phyloP scores from a whole-genome alignment of 2,329 filamentous ascomycete species.

The Ceratocystis harringtonii region DNA sequence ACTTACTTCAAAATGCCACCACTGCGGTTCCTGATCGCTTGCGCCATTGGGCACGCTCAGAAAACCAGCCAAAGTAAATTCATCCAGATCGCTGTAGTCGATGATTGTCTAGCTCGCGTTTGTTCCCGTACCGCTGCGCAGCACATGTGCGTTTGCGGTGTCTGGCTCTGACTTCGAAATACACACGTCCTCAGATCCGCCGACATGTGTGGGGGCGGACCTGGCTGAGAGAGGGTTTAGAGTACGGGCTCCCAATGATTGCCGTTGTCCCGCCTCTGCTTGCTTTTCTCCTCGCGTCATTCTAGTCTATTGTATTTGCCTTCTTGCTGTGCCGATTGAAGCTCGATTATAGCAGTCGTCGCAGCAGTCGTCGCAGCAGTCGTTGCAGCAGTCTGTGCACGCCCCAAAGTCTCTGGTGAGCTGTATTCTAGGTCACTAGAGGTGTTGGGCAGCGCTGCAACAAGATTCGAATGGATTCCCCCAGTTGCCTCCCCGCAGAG shows the following conservation, averaged over 20 bases:
- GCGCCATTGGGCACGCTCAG: constrained; percentile 23
- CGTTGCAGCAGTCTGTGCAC: neutral
- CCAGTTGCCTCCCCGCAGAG: constrained; percentile 57
- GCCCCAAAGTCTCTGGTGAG: no score
- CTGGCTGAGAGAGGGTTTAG: neutral
- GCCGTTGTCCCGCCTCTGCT: neutral
- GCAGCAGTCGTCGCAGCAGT: neutral
- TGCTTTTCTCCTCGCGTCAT: neutral
- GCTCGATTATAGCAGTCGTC: neutral
- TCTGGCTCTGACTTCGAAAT: constrained; percentile 37
- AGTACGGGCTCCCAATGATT: neutral
- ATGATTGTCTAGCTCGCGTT: constrained; percentile 54
- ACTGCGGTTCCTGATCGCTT: constrained; percentile 29
- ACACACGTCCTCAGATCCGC: constrained; percentile 43
- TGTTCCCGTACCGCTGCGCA: constrained; percentile 36
- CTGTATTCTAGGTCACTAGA: constrained; percentile 24
- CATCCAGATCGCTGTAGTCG: constrained; percentile 51
- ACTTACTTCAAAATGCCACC: constrained; percentile 62
- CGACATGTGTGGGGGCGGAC: neutral
- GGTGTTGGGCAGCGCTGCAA: constrained; percentile 39
- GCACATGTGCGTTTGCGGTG: constrained; percentile 56
- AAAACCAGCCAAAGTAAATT: constrained; percentile 54
- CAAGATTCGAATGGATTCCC: constrained; percentile 50
- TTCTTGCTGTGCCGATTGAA: neutral
- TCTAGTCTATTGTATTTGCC: neutral